Percentiles rank a stretch among this genome's conserved stretches.
Conservation (phyloP, 352 stramenopile species). For the Phytopythium kandeliae region DNA sequence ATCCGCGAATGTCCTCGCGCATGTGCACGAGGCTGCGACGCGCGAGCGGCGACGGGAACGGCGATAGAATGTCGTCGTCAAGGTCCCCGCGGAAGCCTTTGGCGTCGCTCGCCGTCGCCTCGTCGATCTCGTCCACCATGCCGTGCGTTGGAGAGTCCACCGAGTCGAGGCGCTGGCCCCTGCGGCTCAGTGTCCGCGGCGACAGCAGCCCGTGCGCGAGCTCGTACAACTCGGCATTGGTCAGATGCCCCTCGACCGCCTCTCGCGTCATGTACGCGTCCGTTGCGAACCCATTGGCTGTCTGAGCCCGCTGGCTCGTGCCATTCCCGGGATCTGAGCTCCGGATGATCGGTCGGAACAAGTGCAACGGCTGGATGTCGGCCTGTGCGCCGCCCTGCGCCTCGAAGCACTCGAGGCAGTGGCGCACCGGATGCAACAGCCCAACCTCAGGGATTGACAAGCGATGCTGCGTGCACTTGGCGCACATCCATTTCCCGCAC, state of each 20-base stretch:
- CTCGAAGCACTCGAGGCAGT: slow-evolving; percentile 76
- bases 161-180: slow-evolving; percentile 56
- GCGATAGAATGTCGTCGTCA: slow-evolving; percentile 26
- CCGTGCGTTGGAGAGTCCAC: slow-evolving; percentile 71
- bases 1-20: slow-evolving; percentile 37
- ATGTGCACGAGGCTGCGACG: slow-evolving; percentile 34
- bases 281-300: neutral
- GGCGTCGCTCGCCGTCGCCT: slow-evolving; percentile 14
- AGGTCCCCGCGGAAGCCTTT: slow-evolving; percentile 13
- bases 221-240: slow-evolving; percentile 78
- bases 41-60: slow-evolving; percentile 21
- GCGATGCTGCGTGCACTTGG: slow-evolving; percentile 74
- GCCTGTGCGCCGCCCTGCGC: slow-evolving; percentile 55
- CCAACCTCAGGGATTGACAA: slow-evolving; percentile 80
- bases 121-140: slow-evolving; percentile 35
- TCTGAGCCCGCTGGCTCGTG: neutral
- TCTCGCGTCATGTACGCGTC: slow-evolving; percentile 4
- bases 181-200: slow-evolving; percentile 53
- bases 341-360: slow-evolving; percentile 35
- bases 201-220: slow-evolving; percentile 75
- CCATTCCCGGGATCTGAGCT: neutral
- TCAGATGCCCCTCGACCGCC: slow-evolving; percentile 20
- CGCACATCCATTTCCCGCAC: slow-evolving; percentile 82
- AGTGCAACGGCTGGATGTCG: slow-evolving; percentile 56
- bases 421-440: slow-evolving; percentile 68